phyloP scores from a whole-genome alignment of 2,329 filamentous ascomycete genomes.

The Colletotrichum cuscutae region DNA sequence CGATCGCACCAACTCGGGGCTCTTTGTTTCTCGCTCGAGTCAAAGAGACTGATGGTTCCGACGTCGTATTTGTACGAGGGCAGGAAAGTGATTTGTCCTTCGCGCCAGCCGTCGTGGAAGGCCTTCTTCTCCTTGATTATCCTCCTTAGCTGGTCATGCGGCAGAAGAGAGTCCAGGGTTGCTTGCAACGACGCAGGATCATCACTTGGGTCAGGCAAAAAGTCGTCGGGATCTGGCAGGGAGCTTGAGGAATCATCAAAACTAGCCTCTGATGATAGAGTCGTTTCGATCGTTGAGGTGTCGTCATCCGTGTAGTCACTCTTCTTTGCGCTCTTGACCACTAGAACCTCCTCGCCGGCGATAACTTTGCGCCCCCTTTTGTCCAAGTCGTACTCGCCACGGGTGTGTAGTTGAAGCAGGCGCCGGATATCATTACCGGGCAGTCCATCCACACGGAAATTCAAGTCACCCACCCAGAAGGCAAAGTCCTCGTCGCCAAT shows the following conservation, averaged over 20 bases:
- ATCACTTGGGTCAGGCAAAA: constrained; percentile 72
- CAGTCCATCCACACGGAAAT: constrained; percentile 89
- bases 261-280: constrained; percentile 40
- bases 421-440: constrained; percentile 91
- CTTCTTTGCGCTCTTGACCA: constrained; percentile 40
- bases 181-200: constrained; percentile 90
- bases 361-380: constrained; percentile 52
- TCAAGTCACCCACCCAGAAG: constrained; percentile 97
- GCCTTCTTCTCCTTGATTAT: constrained; percentile 80
- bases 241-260: constrained; percentile 52
- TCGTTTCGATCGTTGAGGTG: constrained; percentile 46
- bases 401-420: constrained; percentile 83
- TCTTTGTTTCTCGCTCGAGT: constrained; percentile 93
- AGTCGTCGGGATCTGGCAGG: constrained; percentile 73
- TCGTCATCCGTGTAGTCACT: constrained; percentile 58
- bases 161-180: constrained; percentile 85
- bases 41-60: constrained; percentile 91
- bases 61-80: constrained; percentile 99
- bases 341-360: constrained; percentile 52
- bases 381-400: constrained; percentile 76
- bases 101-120: constrained; percentile 92
- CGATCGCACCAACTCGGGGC: constrained; percentile 98
- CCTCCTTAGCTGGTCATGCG: constrained; percentile 86
- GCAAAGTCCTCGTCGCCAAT: constrained; percentile 93
- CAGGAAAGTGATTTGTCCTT: constrained; percentile 87